Evolutionary conservation across 495 filamentous ascomycete genomes (phyloP), one percentile per base, ranked within the genome.

Genomic region (Clohesyomyces aquaticus): DNA sequence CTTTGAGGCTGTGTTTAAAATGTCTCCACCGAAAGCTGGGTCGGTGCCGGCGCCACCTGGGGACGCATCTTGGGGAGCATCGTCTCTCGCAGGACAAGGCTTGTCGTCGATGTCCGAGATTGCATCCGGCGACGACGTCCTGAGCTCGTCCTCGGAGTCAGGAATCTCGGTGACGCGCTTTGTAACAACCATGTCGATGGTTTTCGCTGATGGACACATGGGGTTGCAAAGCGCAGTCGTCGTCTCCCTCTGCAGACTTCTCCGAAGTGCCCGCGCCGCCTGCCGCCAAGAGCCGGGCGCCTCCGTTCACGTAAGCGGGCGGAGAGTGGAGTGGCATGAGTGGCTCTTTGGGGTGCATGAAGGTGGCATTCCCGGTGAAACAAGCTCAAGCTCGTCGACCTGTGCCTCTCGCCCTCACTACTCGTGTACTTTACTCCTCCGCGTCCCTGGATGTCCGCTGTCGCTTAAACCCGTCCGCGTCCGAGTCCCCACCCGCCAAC

Each of bases 101-200:
- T 49, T 18, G 43, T 28, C 48, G 38, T 1, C 35, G 19, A 3
- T 11, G 46, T 52, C 32, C 22, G 12, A 4, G 25, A 43, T 42
- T 38, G 27, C 28, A 21, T 29, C 48, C 3, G 63, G 53, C 47
- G 62, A 63, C 14, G 67, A 70, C 10, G 59, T 23, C 53, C 66
- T 18, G 0, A 27, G 21, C 45, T 70, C 63, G 16, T 66, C 63
- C 50, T 70, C 67, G 26, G 67, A 70, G 54, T 70, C 67, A 25
- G 67, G 58, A 45, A 70, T 56, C 52, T 58, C 58, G 1, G 38
- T 55, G 25, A 51, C 45, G 14, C 53, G 53, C 28, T 59, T 28
- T 19, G 27, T 42, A 18, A 59, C 11, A 23, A n/a, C 41, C 57
- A 59, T 66, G 56, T 19, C 32, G 51, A 54, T 16, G 63, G 32